Conservation (phyloP, 2,329 filamentous ascomycete species). For the Aurifilum marmelostoma region DNA sequence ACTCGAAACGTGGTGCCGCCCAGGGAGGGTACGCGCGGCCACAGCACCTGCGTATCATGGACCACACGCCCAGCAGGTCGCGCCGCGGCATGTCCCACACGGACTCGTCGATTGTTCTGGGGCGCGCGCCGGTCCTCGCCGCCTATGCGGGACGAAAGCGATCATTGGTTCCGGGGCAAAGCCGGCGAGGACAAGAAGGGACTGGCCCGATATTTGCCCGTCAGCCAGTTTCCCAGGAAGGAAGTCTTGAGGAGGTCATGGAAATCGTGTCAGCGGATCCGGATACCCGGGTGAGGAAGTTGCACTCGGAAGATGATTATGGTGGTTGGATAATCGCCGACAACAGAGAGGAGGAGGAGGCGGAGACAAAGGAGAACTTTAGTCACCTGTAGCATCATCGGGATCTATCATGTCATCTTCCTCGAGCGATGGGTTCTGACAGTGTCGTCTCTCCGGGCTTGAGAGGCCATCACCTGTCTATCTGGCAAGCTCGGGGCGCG, state of each 20-base stretch:
- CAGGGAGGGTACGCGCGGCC: conserved; percentile 91
- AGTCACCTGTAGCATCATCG: conserved; percentile 74
- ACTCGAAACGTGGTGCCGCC: conserved; percentile 67
- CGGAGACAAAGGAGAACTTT: too few relatives aligned
- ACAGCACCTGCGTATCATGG: conserved; percentile 97
- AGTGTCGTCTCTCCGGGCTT: conserved; percentile 57
- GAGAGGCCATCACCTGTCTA: conserved; percentile 52
- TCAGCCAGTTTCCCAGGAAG: conserved; percentile 77
- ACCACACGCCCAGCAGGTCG: conserved; percentile 91
- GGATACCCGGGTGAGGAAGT: background rate
- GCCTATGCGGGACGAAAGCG: conserved; percentile 85
- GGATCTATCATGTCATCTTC: conserved; percentile 76
- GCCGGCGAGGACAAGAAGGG: conserved; percentile 55
- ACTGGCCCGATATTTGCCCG: conserved; percentile 77
- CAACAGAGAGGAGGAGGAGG: conserved; percentile 16
- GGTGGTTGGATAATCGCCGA: background rate
- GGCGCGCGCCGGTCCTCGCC: conserved; percentile 91
- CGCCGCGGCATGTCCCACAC: conserved; percentile 97
- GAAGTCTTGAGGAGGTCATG: conserved; percentile 77
- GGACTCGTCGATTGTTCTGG: conserved; percentile 91
- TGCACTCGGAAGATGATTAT: background rate
- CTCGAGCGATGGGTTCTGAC: conserved; percentile 61
- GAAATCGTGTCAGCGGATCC: conserved; percentile 89
- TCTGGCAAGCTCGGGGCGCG: conserved; percentile 11
- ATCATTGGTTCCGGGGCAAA: conserved; percentile 70